Evolutionary conservation across 495 filamentous ascomycete genomes (phyloP).

Genomic region (Penicillium odoratum): DNA sequence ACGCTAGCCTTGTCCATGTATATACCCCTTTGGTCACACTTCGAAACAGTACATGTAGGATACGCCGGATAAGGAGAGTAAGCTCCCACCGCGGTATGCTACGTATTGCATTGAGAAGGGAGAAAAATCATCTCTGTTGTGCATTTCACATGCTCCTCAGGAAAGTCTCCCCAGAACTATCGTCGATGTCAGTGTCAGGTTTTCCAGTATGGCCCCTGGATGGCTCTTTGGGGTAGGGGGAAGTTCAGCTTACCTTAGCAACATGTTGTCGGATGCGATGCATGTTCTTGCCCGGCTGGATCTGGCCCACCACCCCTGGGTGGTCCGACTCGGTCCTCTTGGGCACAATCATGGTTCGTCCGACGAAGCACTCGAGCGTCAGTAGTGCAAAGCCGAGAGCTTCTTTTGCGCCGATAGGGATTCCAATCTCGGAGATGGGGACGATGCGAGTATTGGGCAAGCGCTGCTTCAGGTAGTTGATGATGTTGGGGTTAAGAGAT

Average conservation of each 20-base stretch:
- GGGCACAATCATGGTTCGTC: constrained; percentile 24
- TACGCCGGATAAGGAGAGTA: too few species aligned
- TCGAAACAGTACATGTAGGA: too few species aligned
- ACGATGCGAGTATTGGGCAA: constrained; percentile 26
- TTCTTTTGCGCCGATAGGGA: constrained; percentile 23
- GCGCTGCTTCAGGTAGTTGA: constrained; percentile 25
- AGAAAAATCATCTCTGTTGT: constrained; percentile 15
- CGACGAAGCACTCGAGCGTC: constrained; percentile 26
- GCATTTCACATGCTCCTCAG: constrained; percentile 14
- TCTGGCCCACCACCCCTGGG: constrained; percentile 13
- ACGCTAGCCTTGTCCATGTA: too few species aligned
- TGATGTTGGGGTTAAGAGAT: constrained; percentile 32
- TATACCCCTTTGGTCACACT: too few species aligned
- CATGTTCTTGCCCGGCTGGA: constrained; percentile 13
- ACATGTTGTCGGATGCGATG: constrained; percentile 14
- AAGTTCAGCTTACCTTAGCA: constrained; percentile 11
- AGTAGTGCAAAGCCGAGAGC: constrained; percentile 25
- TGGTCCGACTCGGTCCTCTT: constrained; percentile 11
- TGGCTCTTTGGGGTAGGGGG: too few species aligned
- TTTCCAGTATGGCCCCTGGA: too few species aligned
- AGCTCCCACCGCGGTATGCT: not conserved
- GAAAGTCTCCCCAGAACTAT: constrained; percentile 12
- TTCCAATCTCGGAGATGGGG: constrained; percentile 20
- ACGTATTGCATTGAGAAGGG: constrained; percentile 11
- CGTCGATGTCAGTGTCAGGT: constrained; percentile 9